A percentile compares a stretch with the other conserved stretches of the same genome.
phyloP scores from a whole-genome alignment of 805 yeast genomes.

The Kodamaea sagamina region DNA sequence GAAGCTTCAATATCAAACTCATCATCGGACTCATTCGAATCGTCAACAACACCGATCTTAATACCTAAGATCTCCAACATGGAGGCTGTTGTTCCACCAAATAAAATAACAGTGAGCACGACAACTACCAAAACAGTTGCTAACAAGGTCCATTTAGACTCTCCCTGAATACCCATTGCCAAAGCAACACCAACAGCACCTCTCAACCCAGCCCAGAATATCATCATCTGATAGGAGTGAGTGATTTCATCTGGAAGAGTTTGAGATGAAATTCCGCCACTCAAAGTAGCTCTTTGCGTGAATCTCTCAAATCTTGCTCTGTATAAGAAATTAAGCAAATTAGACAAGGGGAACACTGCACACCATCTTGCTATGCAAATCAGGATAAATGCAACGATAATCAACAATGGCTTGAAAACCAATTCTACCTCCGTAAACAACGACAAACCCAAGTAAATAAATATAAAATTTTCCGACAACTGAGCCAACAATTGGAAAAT shows the following conservation, averaged over 20 bases:
- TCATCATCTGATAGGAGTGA: constrained; percentile 96
- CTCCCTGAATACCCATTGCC: constrained; percentile 97
- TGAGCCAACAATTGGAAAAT: constrained; percentile 94
- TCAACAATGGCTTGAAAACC: constrained; percentile 89
- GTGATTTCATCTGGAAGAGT: constrained; percentile 83
- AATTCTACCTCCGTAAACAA: constrained; percentile 94
- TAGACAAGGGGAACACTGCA: constrained; percentile 92
- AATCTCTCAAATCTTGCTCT: constrained; percentile 54
- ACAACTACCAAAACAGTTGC: constrained; percentile 98
- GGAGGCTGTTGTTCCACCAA: constrained; percentile 98
- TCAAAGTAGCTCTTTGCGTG: constrained; percentile 26
- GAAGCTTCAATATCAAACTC: constrained; percentile 92
- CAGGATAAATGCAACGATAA: constrained; percentile 84
- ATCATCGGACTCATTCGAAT: constrained; percentile 75
- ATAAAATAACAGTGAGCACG: constrained; percentile 90
- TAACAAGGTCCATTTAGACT: constrained; percentile 78
- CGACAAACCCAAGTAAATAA: constrained; percentile 91
- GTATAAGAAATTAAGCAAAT: constrained; percentile 77
- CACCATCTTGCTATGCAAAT: constrained; percentile 96
- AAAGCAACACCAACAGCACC: constrained; percentile 99
- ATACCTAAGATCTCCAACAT: constrained; percentile 95
- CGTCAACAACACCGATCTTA: constrained; percentile 86
- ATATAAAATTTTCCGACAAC: constrained; percentile 93
- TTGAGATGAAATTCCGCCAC: constrained; percentile 44
- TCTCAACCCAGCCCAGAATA: constrained; percentile 98